phyloP scores from a whole-genome alignment of 192 early-diverging fungal genomes.

The Phycomyces blakesleeanus region DNA sequence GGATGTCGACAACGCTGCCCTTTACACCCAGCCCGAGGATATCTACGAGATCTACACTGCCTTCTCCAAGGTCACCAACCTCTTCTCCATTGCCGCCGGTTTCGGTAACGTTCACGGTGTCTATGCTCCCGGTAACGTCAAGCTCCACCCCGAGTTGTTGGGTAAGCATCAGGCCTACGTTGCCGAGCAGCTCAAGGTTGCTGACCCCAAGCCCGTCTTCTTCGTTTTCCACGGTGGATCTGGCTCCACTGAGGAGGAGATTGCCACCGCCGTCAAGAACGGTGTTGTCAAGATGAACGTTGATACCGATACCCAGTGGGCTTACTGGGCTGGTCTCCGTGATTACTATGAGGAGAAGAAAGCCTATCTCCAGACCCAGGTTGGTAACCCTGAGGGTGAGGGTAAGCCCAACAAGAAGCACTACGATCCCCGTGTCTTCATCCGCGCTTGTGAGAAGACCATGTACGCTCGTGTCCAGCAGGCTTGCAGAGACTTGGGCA shows the following conservation, averaged over 20 bases:
- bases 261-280: slow-evolving; percentile 26
- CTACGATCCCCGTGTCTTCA: slow-evolving; percentile 93
- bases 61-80: slow-evolving; percentile 77
- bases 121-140: slow-evolving; percentile 95
- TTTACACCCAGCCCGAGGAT: slow-evolving; percentile 96
- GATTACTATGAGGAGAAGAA: slow-evolving; percentile 87
- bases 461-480: slow-evolving; percentile 76
- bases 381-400: slow-evolving; percentile 94
- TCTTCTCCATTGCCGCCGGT: slow-evolving; percentile 89
- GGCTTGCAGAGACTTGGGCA: slow-evolving; percentile 74
- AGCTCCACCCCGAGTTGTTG: slow-evolving; percentile 88
- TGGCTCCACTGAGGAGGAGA: slow-evolving; percentile 47
- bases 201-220: slow-evolving; percentile 76
- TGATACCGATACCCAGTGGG: slow-evolving; percentile 98
- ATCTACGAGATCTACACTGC: slow-evolving; percentile 92
- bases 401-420: slow-evolving; percentile 98
- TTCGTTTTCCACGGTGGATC: slow-evolving; percentile 99
- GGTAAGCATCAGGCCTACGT: slow-evolving; percentile 87
- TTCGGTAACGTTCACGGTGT: slow-evolving; percentile 62
- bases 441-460: slow-evolving; percentile 86
- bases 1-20: slow-evolving; percentile 80
- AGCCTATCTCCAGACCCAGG: slow-evolving; percentile 85
- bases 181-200: slow-evolving; percentile 57
- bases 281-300: slow-evolving; percentile 99
- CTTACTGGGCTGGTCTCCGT: slow-evolving; percentile 85